A percentile compares a stretch with the other conserved stretches of the same genome.
These are phyloP conservation scores for Eucalyptus urophylla DNA, from an alignment of 345 rosid species.

Conservation along the genomic window DNA sequence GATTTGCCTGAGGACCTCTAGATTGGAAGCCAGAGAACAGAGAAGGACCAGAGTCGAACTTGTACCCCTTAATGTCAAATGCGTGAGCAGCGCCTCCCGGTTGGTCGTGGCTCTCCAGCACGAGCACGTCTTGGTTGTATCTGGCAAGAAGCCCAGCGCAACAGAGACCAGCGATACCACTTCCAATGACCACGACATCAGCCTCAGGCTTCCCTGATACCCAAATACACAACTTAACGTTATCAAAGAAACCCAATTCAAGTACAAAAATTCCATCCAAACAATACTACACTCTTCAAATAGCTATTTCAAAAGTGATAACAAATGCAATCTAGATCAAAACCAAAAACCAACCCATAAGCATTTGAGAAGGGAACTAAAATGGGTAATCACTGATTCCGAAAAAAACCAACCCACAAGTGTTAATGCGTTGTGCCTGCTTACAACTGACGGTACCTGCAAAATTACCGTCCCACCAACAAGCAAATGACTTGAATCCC, in stretches of 20 bases:
- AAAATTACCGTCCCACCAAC: neutral
- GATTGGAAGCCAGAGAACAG: constrained; percentile 90
- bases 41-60: constrained; percentile 91
- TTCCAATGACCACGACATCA: constrained; percentile 83
- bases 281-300: neutral
- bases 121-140: constrained; percentile 67
- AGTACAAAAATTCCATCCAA: neutral
- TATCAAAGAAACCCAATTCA: neutral
- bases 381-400: neutral
- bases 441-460: neutral
- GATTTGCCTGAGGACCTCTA: constrained; percentile 86
- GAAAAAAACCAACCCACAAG: neutral
- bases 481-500: neutral
- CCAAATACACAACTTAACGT: neutral
- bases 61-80: constrained; percentile 66
- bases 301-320: neutral
- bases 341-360: neutral
- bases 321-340: neutral
- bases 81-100: constrained; percentile 94
- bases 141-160: constrained; percentile 86
- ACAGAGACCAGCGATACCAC: constrained; percentile 82
- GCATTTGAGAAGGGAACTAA: neutral
- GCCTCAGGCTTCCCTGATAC: constrained; percentile 67
- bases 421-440: neutral
- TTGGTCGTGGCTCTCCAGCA: constrained; percentile 78